Conservation (phyloP, 2,329 filamentous ascomycete genomes). For the Ilyonectria mors-panacis region DNA sequence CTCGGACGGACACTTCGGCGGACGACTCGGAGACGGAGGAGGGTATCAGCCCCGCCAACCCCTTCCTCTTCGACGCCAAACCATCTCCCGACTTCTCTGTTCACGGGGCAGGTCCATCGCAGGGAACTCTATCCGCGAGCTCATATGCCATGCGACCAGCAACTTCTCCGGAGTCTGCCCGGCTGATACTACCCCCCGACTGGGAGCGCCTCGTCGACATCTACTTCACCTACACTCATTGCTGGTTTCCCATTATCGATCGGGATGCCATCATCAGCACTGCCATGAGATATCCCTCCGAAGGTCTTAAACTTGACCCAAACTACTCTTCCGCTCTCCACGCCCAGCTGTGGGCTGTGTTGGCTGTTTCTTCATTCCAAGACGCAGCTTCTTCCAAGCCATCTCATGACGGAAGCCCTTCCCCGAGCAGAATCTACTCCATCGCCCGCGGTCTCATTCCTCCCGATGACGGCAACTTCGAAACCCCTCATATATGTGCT, state of each 20-base stretch:
- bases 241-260: constrained; percentile 82
- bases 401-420: constrained; percentile 17
- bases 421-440: constrained; percentile 60
- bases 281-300: constrained; percentile 59
- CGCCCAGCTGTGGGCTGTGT: constrained; percentile 72
- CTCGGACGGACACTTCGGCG: constrained; percentile 53
- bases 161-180: constrained; percentile 33
- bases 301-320: constrained; percentile 50
- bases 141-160: constrained; percentile 25
- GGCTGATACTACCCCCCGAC: constrained; percentile 62
- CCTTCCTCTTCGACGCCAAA: constrained; percentile 38
- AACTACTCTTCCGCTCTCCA: constrained; percentile 57
- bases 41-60: constrained; percentile 42
- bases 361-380: constrained; percentile 72
- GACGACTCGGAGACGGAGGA: constrained; percentile 53
- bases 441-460: constrained; percentile 66
- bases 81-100: constrained; percentile 39
- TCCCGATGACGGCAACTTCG: constrained; percentile 62
- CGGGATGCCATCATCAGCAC: constrained; percentile 72
- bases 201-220: constrained; percentile 76
- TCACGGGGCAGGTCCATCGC: constrained; percentile 30
- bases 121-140: constrained; percentile 23
- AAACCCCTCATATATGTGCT: constrained; percentile 55
- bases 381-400: constrained; percentile 51
- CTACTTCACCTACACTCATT: constrained; percentile 83